phyloP scores from a whole-genome alignment of 345 rosid genomes.

The Eucalyptus tenuipes region DNA sequence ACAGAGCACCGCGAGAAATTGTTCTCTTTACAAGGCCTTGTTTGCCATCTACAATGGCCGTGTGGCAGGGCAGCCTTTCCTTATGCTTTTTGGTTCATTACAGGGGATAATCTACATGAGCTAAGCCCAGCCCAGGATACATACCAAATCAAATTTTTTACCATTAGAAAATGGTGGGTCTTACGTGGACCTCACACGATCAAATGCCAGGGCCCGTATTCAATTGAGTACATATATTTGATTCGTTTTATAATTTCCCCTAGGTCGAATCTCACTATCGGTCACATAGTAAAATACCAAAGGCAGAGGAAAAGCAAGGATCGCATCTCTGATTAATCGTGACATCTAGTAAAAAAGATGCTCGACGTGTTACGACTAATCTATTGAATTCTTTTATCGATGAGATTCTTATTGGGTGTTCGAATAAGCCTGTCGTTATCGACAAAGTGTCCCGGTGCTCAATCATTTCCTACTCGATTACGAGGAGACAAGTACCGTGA shows the following conservation, averaged over 20 bases:
- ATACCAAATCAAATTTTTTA: neutral
- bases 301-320: neutral
- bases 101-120: neutral
- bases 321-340: no score
- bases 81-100: neutral
- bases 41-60: neutral
- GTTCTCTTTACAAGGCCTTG: neutral
- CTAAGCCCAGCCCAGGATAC: neutral
- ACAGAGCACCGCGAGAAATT: neutral
- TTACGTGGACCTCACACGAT: neutral
- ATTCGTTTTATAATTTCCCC: neutral
- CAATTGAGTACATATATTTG: neutral
- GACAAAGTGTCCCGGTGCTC: neutral
- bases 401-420: neutral
- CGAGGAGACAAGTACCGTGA: neutral
- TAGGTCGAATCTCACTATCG: neutral
- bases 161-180: neutral
- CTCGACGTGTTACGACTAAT: neutral
- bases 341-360: neutral
- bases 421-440: neutral
- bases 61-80: neutral
- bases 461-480: neutral
- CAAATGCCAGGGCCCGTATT: neutral
- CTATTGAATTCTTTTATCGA: neutral
- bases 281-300: neutral